Evolutionary conservation across 73 alveolate species (phyloP).

Genomic region (Urostyla sp.): DNA sequence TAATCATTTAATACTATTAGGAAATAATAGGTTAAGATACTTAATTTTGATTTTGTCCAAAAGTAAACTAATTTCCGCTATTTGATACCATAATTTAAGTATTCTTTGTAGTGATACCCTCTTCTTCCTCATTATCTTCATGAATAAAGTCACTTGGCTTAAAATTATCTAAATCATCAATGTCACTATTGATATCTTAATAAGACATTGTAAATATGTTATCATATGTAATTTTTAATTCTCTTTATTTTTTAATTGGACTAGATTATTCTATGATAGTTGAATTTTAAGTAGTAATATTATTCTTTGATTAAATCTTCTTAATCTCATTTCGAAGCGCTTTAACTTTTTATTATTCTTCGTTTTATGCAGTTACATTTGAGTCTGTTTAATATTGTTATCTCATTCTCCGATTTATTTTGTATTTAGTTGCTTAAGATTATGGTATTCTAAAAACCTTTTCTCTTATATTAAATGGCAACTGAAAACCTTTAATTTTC

Average conservation of each 20-base stretch:
- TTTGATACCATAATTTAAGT: no score
- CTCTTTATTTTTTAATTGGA: background rate
- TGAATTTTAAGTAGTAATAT: no score
- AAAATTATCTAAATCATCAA: constrained; percentile 59
- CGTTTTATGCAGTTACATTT: constrained; percentile 56
- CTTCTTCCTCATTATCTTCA: constrained; percentile 14
- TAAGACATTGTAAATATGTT: constrained; percentile 46
- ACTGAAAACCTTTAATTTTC: constrained; percentile 65
- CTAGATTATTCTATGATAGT: no score
- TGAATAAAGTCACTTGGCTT: constrained; percentile 62
- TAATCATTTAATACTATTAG: no score
- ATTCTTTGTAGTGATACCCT: no score
- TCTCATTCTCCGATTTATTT: constrained; percentile 37
- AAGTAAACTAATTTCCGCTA: no score
- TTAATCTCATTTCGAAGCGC: background rate
- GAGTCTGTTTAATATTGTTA: constrained; percentile 28
- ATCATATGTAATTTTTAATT: constrained; percentile 50
- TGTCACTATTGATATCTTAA: constrained; percentile 44
- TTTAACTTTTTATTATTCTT: constrained; percentile 7
- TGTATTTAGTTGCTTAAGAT: background rate
- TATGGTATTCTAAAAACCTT: constrained; percentile 28
- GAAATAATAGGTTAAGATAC: no score
- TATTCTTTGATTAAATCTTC: background rate
- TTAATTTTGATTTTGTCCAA: no score
- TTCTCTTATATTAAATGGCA: constrained; percentile 68